Percentiles rank a stretch among this genome's conserved stretches.
phyloP scores from a whole-genome alignment of 495 filamentous ascomycete genomes.

The Penicillium verhagenii region DNA sequence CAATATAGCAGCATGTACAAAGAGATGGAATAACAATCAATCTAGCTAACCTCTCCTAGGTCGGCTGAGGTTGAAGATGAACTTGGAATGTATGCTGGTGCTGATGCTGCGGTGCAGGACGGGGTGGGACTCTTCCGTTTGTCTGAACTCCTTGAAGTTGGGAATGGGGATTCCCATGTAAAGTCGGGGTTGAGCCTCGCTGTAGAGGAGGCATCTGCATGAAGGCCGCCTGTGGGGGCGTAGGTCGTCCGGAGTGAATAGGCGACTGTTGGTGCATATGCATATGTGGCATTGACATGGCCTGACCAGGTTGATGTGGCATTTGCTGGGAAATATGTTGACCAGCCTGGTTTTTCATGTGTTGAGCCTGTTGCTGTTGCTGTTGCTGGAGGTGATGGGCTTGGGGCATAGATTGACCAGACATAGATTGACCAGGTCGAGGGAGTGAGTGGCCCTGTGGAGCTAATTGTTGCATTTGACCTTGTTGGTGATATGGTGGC shows the following conservation, averaged over 20 bases:
- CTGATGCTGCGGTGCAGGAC: slow-evolving; percentile 28
- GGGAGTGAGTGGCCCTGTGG: slow-evolving; percentile 9
- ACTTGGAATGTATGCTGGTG: slow-evolving; percentile 32
- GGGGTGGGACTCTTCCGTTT: slow-evolving; percentile 15
- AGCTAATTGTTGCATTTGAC: slow-evolving; percentile 3
- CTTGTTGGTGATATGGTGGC: slow-evolving; percentile 23
- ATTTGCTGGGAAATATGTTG: slow-evolving; percentile 12
- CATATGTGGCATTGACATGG: slow-evolving; percentile 24
- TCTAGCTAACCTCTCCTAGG: slow-evolving; percentile 7
- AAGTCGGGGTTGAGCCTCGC: slow-evolving; percentile 16
- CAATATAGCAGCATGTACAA: background rate
- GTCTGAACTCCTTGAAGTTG: slow-evolving; percentile 6
- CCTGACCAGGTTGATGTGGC: slow-evolving; percentile 17
- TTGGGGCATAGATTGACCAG: slow-evolving; percentile 1
- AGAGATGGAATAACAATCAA: background rate
- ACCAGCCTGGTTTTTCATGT: slow-evolving; percentile 12
- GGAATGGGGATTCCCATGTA: slow-evolving; percentile 4
- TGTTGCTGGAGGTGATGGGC: slow-evolving; percentile 17
- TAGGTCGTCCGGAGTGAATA: slow-evolving; percentile 13
- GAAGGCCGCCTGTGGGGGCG: slow-evolving; percentile 18
- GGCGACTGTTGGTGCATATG: slow-evolving; percentile 29
- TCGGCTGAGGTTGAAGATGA: slow-evolving; percentile 25
- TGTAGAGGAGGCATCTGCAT: slow-evolving; percentile 29
- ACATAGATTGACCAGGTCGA: background rate
- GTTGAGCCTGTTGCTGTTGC: slow-evolving; percentile 16